Evolutionary conservation across 345 rosid species (phyloP).

Genomic region (Triadica sebifera): DNA sequence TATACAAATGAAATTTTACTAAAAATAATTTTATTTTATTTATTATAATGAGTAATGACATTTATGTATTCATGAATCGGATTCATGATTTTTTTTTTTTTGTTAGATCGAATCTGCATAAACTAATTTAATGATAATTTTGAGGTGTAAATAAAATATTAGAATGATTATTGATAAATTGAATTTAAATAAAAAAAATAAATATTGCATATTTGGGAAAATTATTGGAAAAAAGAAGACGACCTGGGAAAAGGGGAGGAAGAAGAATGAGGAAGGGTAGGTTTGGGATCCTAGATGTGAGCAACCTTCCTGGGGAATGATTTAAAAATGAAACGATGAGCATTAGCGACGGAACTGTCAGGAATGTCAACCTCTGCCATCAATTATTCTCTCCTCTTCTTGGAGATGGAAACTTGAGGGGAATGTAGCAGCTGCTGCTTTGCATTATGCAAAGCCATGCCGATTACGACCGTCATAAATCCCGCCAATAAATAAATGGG

Average conservation of each 20-base stretch:
- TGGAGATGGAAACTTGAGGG: slow-evolving; percentile 41
- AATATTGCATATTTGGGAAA: too few species aligned
- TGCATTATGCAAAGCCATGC: slow-evolving; percentile 37
- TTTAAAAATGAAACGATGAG: slow-evolving; percentile 39
- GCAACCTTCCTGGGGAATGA: slow-evolving; percentile 53
- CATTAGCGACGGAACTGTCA: slow-evolving; percentile 27
- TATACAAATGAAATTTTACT: too few species aligned
- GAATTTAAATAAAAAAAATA: too few species aligned
- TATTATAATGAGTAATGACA: too few species aligned
- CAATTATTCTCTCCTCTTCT: slow-evolving; percentile 46
- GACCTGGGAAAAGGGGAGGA: not conserved
- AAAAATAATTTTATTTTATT: too few species aligned
- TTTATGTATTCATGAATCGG: too few species aligned
- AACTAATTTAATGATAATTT: too few species aligned
- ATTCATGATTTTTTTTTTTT: too few species aligned
- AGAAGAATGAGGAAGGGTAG: not conserved
- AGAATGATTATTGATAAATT: too few species aligned
- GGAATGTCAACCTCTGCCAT: slow-evolving; percentile 50
- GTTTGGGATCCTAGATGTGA: slow-evolving; percentile 32
- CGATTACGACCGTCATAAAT: slow-evolving; percentile 29
- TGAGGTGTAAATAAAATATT: too few species aligned
- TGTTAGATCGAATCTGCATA: too few species aligned
- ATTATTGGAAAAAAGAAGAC: too few species aligned
- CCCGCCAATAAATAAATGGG: slow-evolving; percentile 47
- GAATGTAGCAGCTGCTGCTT: slow-evolving; percentile 48